Conservation (phyloP, 148 eudicot genomes). For the Polygonum maritimum region DNA sequence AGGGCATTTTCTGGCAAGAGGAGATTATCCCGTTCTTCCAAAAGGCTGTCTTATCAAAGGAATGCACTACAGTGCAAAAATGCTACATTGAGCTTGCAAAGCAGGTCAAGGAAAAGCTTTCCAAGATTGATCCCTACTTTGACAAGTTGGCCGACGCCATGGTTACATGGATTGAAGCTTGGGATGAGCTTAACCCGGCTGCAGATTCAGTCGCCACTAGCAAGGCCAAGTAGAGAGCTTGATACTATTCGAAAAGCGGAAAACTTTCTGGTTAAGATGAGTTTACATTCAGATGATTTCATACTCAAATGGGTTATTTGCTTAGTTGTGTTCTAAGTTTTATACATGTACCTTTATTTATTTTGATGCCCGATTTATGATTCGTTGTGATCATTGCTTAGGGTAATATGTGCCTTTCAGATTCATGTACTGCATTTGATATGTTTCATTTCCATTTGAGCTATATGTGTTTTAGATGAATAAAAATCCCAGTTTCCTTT, state of each 20-base stretch:
- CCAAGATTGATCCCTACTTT: slow-evolving; percentile 48
- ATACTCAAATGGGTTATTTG: neutral
- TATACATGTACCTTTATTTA: neutral
- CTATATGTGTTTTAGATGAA: neutral
- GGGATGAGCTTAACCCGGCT: slow-evolving; percentile 48
- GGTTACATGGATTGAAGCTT: slow-evolving; percentile 69
- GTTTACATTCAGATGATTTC: neutral
- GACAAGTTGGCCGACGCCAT: slow-evolving; percentile 60
- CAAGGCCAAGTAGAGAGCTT: slow-evolving; percentile 10
- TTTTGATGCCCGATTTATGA: neutral
- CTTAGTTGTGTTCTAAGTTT: neutral
- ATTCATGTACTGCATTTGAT: neutral
- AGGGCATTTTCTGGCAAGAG: slow-evolving; percentile 74
- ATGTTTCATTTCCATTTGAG: slow-evolving; percentile 1
- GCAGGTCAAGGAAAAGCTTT: slow-evolving; percentile 55
- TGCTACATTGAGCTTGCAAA: slow-evolving; percentile 53
- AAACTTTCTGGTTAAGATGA: slow-evolving; percentile 4
- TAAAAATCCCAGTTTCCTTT: neutral
- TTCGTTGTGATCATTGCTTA: neutral
- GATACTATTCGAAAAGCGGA: neutral
- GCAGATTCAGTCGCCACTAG: slow-evolving; percentile 11
- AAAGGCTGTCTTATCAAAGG: slow-evolving; percentile 33
- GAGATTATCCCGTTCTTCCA: slow-evolving; percentile 75
- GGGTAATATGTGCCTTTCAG: slow-evolving; percentile 1
- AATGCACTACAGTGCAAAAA: slow-evolving; percentile 51